Evolutionary conservation across 345 rosid genomes (phyloP), one percentile per base, ranked within the genome.

Genomic region (Lepidium sativum): DNA sequence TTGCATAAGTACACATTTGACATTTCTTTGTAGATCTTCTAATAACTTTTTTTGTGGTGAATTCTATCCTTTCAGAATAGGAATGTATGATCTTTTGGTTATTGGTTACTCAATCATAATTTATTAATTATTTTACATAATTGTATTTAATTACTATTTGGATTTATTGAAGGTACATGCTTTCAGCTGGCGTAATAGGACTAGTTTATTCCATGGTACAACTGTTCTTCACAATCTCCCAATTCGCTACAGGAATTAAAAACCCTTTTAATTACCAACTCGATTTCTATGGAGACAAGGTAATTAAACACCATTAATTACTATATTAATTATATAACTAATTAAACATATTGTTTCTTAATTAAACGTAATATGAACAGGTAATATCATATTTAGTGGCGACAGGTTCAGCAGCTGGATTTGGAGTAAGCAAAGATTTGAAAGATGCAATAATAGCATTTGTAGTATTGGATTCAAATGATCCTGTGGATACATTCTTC

Each of bases 371-470:
- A n/a, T 13, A 13, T 27, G 7, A 51, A 31, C 72, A 84, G 86
- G 23, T 81, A 12, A 49, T 70, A 15, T 69, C 86, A 2, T 83
- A 79, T 52, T 9, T 81, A 8, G 20, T 81, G 54, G 91, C 80
- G 3, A 81, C 87, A 0, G 85, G 91, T 2, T 76, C 77, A 0
- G 88, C 85, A 0, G 95, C 85, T 0, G 90, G 75, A 40, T 80
- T 84, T 43, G 88, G 82, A 3, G 84, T 72, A 2, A 83, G 81
- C 7, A 74, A 55, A 32, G 95, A 87, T 52, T 21, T 81, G 67
- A 81, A 83, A 74, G 56, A 54, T 1, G 0, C 56, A 23, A 41
- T 57, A 8, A 25, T 14, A 2, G 39, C 8, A 9, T 29, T 65
- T 1, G 2, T 74, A 2, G 42, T 5, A 18, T 54, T 63, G 9